phyloP scores from a whole-genome alignment of 306 rosid species.

The Corylus heterophylla region DNA sequence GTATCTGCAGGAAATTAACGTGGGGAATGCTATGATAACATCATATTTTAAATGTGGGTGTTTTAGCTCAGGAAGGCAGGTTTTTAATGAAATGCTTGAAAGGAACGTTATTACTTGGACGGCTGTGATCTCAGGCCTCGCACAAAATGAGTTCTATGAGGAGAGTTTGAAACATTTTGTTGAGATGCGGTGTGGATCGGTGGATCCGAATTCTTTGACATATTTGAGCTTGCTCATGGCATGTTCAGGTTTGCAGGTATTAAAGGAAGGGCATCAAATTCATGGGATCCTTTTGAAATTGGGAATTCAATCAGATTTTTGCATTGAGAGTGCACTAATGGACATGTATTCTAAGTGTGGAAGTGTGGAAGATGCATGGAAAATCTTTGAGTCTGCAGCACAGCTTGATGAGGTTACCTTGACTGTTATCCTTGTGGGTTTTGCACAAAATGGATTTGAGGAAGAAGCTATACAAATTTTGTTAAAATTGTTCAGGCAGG shows the following conservation, averaged over 20 bases:
- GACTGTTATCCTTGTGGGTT: constrained; percentile 86
- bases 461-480: constrained; percentile 77
- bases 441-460: constrained; percentile 80
- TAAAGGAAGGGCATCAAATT: constrained; percentile 70
- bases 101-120: constrained; percentile 90
- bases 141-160: constrained; percentile 49
- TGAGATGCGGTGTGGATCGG: constrained; percentile 53
- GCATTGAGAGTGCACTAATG: constrained; percentile 86
- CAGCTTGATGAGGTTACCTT: constrained; percentile 76
- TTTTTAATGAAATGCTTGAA: constrained; percentile 74
- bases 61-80: constrained; percentile 52
- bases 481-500: constrained; percentile 65
- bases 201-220: constrained; percentile 74
- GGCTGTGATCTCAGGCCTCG: constrained; percentile 84
- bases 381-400: constrained; percentile 65
- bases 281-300: constrained; percentile 74
- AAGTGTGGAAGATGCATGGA: constrained; percentile 65
- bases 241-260: constrained; percentile 77
- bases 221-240: constrained; percentile 77
- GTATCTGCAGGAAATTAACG: constrained; percentile 54
- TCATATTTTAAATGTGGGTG: constrained; percentile 67
- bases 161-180: constrained; percentile 53
- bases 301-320: constrained; percentile 74
- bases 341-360: constrained; percentile 88
- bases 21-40: constrained; percentile 83